Conservation (phyloP, 2,329 filamentous ascomycete genomes). For the Xylaria sp. region DNA sequence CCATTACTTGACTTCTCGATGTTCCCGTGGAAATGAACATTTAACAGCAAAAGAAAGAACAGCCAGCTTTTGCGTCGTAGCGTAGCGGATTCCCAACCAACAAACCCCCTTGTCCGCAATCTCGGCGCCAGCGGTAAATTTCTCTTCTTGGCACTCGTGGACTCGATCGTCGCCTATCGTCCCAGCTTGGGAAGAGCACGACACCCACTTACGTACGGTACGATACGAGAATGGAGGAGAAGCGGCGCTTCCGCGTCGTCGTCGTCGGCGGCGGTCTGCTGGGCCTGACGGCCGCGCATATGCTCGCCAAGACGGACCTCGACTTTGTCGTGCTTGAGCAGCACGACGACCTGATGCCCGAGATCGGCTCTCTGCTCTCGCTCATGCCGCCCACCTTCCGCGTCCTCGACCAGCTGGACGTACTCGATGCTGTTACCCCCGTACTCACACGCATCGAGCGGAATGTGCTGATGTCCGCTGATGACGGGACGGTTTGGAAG, state of each 20-base stretch:
- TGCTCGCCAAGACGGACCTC: conserved; percentile 36
- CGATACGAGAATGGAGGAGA: conserved; percentile 2
- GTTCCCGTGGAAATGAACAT: too few relatives aligned
- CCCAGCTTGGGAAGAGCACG: too few relatives aligned
- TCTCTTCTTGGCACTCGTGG: too few relatives aligned
- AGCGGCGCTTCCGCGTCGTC: conserved; percentile 34
- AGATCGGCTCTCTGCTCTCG: conserved; percentile 33
- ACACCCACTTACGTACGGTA: neutral
- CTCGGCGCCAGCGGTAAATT: too few relatives aligned
- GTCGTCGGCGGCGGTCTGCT: conserved; percentile 40
- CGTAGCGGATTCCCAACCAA: too few relatives aligned
- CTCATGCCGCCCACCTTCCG: conserved; percentile 38
- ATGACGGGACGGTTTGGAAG: conserved; percentile 18
- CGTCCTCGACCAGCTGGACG: conserved; percentile 38
- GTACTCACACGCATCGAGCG: conserved; percentile 16
- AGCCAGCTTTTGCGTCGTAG: too few relatives aligned
- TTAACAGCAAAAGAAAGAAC: too few relatives aligned
- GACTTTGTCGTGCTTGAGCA: conserved; percentile 40
- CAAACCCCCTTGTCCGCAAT: too few relatives aligned
- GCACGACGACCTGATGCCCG: conserved; percentile 28
- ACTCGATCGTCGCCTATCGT: too few relatives aligned
- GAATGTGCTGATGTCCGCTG: conserved; percentile 24
- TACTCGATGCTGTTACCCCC: conserved; percentile 22
- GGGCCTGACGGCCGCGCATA: conserved; percentile 36
- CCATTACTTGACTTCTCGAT: too few relatives aligned